phyloP scores from a whole-genome alignment of 208 protist genomes.

The Trypanosoma caninum region DNA sequence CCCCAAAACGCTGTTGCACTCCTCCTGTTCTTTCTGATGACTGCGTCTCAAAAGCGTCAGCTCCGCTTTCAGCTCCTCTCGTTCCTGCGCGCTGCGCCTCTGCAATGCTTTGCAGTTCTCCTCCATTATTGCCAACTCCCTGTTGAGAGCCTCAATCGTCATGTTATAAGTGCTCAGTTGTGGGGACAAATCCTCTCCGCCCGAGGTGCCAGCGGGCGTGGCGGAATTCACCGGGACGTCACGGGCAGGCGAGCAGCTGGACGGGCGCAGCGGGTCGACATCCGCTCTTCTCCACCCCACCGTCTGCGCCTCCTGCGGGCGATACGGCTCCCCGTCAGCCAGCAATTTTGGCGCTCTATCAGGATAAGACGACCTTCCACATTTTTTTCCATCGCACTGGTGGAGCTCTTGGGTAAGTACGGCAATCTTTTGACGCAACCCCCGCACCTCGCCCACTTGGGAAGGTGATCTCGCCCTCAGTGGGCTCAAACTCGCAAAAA shows the following conservation, averaged over 20 bases:
- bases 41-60: background rate
- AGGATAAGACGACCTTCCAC: too few relatives aligned
- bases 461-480: background rate
- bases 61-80: conserved; percentile 16
- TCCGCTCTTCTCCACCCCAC: conserved; percentile 6
- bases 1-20: conserved; percentile 55
- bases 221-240: too few relatives aligned
- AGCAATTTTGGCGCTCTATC: too few relatives aligned
- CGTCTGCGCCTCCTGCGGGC: background rate
- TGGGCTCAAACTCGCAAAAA: background rate
- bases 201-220: too few relatives aligned
- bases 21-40: conserved; percentile 31
- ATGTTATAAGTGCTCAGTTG: conserved; percentile 43
- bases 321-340: conserved; percentile 8
- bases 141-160: conserved; percentile 51
- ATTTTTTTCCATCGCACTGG: conserved; percentile 6
- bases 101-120: conserved; percentile 17
- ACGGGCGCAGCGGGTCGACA: conserved; percentile 1
- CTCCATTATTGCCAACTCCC: conserved; percentile 40
- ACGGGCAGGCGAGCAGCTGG: background rate
- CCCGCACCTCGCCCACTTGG: conserved; percentile 1
- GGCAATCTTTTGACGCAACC: conserved; percentile 12
- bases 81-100: conserved; percentile 19
- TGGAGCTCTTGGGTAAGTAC: conserved; percentile 11
- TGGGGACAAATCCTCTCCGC: conserved; percentile 7